phyloP scores from a whole-genome alignment of 2,329 filamentous ascomycete genomes.

The Sclerotinia subarctica region DNA sequence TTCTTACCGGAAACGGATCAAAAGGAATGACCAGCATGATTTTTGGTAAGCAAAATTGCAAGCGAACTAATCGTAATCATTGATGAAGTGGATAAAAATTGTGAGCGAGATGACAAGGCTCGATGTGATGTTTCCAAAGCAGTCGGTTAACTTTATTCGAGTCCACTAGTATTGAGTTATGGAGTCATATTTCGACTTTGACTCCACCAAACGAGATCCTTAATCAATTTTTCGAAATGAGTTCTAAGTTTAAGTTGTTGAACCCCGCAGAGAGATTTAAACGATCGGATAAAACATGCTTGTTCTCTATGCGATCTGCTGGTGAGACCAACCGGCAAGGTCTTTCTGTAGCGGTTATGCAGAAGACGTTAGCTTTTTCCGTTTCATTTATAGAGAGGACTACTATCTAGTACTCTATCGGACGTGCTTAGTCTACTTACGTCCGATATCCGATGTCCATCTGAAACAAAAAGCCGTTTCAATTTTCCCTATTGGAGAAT shows the following conservation, averaged over 20 bases:
- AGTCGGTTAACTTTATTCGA: slow-evolving; percentile 7
- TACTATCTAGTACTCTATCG: neutral
- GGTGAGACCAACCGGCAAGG: neutral
- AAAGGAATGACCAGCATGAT: neutral
- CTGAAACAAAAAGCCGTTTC: slow-evolving; percentile 4
- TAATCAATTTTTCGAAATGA: slow-evolving; percentile 14
- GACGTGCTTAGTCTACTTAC: neutral
- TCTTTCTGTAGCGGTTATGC: neutral
- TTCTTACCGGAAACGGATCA: neutral
- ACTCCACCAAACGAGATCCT: slow-evolving; percentile 7
- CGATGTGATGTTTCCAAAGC: slow-evolving; percentile 7
- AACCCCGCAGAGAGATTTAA: slow-evolving; percentile 5
- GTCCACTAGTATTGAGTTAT: neutral
- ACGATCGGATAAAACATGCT: slow-evolving; percentile 3
- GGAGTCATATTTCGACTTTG: neutral
- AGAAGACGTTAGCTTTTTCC: neutral
- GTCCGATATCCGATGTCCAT: neutral
- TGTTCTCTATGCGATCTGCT: neutral
- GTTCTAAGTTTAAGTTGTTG: neutral
- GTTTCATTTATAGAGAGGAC: neutral
- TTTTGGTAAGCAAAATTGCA: neutral
- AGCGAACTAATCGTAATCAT: slow-evolving; percentile 6
- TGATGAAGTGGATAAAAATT: neutral
- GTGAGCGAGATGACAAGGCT: slow-evolving; percentile 9
- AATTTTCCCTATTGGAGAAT: neutral